These are phyloP conservation scores for Heterobasidion parviporum DNA, from an alignment of 1,284 basidiomycete genomes.

Conservation along the genomic window DNA sequence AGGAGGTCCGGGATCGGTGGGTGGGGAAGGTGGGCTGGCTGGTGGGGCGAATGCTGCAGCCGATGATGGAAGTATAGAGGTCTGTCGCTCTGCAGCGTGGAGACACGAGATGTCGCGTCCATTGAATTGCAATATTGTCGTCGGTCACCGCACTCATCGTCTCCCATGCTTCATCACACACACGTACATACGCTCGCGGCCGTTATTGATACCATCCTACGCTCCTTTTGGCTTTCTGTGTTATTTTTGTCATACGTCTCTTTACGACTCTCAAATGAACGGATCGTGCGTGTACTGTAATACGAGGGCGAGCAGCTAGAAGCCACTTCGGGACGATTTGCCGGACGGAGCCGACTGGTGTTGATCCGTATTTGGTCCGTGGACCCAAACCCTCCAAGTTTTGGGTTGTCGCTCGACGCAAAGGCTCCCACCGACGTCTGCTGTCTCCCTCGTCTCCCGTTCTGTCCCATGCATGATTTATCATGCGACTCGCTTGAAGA, in stretches of 20 bases:
- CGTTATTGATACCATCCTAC: not conserved
- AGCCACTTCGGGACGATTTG: too few relatives aligned
- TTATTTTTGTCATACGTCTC: too few relatives aligned
- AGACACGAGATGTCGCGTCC: not conserved
- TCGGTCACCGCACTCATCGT: not conserved
- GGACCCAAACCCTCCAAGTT: not conserved
- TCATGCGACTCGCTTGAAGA: constrained; percentile 35
- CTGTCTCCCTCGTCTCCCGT: not conserved
- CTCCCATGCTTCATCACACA: too few relatives aligned
- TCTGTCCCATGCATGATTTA: constrained; percentile 54
- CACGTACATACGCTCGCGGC: not conserved
- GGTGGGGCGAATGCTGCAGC: constrained; percentile 45
- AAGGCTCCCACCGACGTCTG: not conserved
- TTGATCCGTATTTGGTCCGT: too few relatives aligned
- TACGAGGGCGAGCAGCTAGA: too few relatives aligned
- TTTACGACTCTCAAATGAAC: too few relatives aligned
- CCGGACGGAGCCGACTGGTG: too few relatives aligned
- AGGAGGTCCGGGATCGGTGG: constrained; percentile 60
- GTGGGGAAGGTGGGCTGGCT: constrained; percentile 70
- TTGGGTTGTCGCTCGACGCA: not conserved
- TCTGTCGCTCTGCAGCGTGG: not conserved
- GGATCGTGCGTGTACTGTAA: too few relatives aligned
- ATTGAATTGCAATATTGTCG: too few relatives aligned
- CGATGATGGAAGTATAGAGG: constrained; percentile 48
- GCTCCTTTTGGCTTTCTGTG: too few relatives aligned